Percentiles rank a stretch among this genome's conserved stretches.
Conservation (phyloP, 2,329 filamentous ascomycete species). For the Phialophora macrospora region DNA sequence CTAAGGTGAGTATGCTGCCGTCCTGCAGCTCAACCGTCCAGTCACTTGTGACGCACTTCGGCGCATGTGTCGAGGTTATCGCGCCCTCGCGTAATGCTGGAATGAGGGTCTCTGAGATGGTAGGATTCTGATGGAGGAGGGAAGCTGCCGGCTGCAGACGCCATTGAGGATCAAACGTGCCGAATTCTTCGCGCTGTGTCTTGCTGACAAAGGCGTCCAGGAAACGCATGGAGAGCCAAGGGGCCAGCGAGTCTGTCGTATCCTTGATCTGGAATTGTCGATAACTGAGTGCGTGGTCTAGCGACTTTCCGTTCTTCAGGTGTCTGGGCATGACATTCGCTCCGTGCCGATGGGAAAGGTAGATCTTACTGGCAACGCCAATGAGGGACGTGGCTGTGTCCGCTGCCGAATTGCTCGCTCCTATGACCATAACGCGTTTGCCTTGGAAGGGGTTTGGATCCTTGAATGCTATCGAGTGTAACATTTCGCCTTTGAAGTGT, state of each 20-base stretch:
- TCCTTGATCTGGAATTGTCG: slow-evolving; percentile 30
- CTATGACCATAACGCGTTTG: slow-evolving; percentile 5
- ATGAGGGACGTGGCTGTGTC: slow-evolving; percentile 38
- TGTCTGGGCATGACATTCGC: slow-evolving; percentile 32
- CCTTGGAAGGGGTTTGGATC: slow-evolving; percentile 16
- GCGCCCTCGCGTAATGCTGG: slow-evolving; percentile 40
- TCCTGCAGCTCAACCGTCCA: slow-evolving; percentile 42
- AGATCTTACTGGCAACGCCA: slow-evolving; percentile 31
- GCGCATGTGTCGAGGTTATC: slow-evolving; percentile 36
- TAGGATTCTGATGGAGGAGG: slow-evolving; percentile 41
- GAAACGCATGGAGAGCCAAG: slow-evolving; percentile 23
- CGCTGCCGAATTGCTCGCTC: slow-evolving; percentile 38
- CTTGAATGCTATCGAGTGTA: slow-evolving; percentile 39
- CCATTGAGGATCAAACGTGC: slow-evolving; percentile 36
- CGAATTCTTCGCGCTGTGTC: slow-evolving; percentile 23
- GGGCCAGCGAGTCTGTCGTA: slow-evolving; percentile 21
- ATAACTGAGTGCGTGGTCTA: slow-evolving; percentile 36
- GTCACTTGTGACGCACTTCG: slow-evolving; percentile 37
- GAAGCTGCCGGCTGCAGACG: slow-evolving; percentile 40
- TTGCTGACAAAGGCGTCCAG: slow-evolving; percentile 24
- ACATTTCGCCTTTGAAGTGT: slow-evolving; percentile 37
- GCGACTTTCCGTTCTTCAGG: slow-evolving; percentile 35
- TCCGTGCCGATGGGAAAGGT: slow-evolving; percentile 36
- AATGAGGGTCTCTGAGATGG: slow-evolving; percentile 43
- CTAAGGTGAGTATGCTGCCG: slow-evolving; percentile 43